phyloP scores from a whole-genome alignment of 2,329 filamentous ascomycete genomes.

The Alternaria sp. region DNA sequence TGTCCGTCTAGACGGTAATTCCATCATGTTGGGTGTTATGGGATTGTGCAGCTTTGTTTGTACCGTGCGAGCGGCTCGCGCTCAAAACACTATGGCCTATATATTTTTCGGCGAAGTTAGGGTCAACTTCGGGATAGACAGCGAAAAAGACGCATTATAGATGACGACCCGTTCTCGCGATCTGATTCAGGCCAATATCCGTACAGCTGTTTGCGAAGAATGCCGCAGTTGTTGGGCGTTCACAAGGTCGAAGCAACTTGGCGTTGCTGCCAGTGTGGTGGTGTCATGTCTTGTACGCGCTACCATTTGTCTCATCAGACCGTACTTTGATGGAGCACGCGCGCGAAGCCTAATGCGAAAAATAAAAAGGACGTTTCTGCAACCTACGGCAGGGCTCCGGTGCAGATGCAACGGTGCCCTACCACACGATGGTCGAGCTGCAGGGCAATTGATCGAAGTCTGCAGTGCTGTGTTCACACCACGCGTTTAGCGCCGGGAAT shows the following conservation, averaged over 20 bases:
- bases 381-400: constrained; percentile 15
- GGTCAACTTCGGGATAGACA: constrained; percentile 10
- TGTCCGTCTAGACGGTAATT: neutral
- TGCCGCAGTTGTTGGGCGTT: neutral
- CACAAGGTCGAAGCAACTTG: constrained; percentile 4
- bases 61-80: constrained; percentile 7
- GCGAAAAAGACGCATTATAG: constrained; percentile 12
- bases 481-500: constrained; percentile 27
- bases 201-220: neutral
- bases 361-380: constrained; percentile 5
- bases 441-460: constrained; percentile 15
- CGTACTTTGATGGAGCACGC: constrained; percentile 1
- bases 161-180: constrained; percentile 16
- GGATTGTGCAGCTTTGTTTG: neutral
- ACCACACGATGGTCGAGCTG: constrained; percentile 15
- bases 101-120: constrained; percentile 2
- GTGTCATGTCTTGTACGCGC: constrained; percentile 16
- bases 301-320: constrained; percentile 8
- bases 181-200: neutral
- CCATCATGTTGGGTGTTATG: neutral
- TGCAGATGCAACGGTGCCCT: constrained; percentile 8
- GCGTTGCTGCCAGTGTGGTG: constrained; percentile 3
- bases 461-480: constrained; percentile 13
- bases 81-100: neutral
- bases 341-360: neutral